These are phyloP conservation scores for Erysimum cheiri DNA, from an alignment of 441 rosid species.

Conservation along the genomic window DNA sequence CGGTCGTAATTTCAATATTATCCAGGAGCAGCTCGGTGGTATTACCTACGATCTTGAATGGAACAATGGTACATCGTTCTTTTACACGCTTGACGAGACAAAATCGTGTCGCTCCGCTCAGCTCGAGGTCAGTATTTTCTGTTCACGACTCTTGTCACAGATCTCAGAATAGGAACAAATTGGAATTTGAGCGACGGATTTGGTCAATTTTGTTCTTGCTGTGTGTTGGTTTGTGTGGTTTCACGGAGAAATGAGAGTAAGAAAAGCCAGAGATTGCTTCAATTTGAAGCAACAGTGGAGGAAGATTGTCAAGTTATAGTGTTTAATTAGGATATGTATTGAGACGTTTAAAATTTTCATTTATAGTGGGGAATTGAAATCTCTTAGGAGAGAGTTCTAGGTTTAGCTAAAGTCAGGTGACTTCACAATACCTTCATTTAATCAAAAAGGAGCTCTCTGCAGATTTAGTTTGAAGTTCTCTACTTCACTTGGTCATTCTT, in stretches of 20 bases:
- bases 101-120: constrained; percentile 54
- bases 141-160: neutral
- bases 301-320: neutral
- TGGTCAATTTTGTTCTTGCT: neutral
- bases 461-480: neutral
- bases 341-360: neutral
- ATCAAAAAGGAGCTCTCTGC: constrained; percentile 1
- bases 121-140: constrained; percentile 61
- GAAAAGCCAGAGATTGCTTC: neutral
- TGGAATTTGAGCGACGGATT: neutral
- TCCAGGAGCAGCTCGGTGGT: constrained; percentile 71
- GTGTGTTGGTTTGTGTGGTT: neutral
- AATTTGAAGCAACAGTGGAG: neutral
- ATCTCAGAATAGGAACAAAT: constrained; percentile 13
- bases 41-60: constrained; percentile 80
- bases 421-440: neutral
- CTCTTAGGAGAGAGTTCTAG: neutral
- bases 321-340: neutral
- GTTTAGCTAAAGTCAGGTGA: neutral
- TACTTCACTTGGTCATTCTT: neutral
- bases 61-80: constrained; percentile 80
- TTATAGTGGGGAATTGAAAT: neutral
- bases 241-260: neutral
- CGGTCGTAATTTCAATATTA: constrained; percentile 82
- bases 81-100: constrained; percentile 58